Percentiles rank a stretch among this genome's conserved stretches.
Evolutionary conservation across 768 basidiomycete genomes (phyloP).

Genomic region (Pleurotus sapidus): DNA sequence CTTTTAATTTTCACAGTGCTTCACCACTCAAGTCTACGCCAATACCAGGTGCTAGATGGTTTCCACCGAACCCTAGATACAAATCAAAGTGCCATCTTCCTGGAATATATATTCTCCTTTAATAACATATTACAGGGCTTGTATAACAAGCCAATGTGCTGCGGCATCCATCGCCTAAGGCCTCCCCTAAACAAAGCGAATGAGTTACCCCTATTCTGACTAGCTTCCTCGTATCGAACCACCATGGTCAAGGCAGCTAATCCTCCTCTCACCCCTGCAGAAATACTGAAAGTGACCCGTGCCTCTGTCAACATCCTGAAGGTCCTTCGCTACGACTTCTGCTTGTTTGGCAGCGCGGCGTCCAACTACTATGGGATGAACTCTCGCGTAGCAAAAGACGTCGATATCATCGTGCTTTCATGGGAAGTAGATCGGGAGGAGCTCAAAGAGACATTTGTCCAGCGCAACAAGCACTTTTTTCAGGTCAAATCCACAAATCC

Average conservation of each 20-base stretch:
- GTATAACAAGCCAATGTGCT: no score
- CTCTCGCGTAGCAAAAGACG: not conserved
- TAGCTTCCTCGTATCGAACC: no score
- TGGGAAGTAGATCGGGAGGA: not conserved
- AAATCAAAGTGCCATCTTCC: no score
- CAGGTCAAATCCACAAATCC: not conserved
- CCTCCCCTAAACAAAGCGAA: no score
- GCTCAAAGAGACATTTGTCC: not conserved
- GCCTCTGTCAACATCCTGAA: not conserved
- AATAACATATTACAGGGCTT: no score
- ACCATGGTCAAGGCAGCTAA: not conserved
- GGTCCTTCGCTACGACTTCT: not conserved
- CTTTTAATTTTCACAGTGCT: slow-evolving; percentile 28
- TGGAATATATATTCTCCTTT: no score
- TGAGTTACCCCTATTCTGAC: no score
- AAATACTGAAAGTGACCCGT: not conserved
- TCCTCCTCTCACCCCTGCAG: not conserved
- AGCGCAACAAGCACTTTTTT: not conserved
- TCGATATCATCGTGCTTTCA: not conserved
- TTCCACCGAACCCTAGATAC: no score
- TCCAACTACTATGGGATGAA: not conserved
- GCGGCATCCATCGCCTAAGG: no score
- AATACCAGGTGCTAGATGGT: slow-evolving; percentile 33
- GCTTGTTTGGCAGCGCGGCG: not conserved
- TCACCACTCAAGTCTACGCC: slow-evolving; percentile 41